Conservation (phyloP, 1,139 yeast species). For the Pichia sp. region DNA sequence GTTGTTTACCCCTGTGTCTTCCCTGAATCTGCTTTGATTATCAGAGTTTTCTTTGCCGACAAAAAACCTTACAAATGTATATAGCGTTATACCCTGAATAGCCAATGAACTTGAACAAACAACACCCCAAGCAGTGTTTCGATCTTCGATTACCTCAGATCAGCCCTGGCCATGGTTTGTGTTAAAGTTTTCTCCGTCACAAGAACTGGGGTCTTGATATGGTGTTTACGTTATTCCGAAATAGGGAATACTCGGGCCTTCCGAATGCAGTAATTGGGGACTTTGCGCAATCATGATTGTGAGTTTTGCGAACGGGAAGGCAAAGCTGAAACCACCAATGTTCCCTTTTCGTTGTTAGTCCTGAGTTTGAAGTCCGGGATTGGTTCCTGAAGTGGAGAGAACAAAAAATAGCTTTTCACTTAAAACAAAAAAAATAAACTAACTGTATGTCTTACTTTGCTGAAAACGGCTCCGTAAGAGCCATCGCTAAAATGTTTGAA, state of each 20-base stretch:
- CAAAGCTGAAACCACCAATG: not conserved
- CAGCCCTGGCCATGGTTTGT: not conserved
- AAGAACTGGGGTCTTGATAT: not conserved
- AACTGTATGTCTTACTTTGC: conserved; percentile 12
- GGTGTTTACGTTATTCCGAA: conserved; percentile 2
- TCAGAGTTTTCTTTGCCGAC: not conserved
- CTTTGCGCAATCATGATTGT: not conserved
- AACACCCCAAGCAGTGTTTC: not conserved
- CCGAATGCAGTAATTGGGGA: conserved; percentile 1
- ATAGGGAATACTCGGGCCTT: not conserved
- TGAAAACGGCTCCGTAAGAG: conserved; percentile 1
- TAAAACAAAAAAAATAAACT: not conserved
- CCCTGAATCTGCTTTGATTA: not conserved
- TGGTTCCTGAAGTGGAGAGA: no score
- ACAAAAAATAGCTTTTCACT: no score
- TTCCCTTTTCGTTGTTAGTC: not conserved
- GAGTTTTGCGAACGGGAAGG: not conserved
- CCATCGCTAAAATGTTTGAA: conserved; percentile 8
- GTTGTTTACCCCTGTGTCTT: not conserved
- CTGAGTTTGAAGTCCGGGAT: not conserved
- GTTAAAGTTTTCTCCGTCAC: not conserved
- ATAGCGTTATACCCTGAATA: not conserved
- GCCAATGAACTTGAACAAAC: not conserved
- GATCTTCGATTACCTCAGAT: not conserved
- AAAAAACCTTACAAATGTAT: not conserved